Evolutionary conservation across 169 alveolate genomes (phyloP), one percentile per base, ranked within the genome.

Genomic region (Prorocentrum cordatum): DNA sequence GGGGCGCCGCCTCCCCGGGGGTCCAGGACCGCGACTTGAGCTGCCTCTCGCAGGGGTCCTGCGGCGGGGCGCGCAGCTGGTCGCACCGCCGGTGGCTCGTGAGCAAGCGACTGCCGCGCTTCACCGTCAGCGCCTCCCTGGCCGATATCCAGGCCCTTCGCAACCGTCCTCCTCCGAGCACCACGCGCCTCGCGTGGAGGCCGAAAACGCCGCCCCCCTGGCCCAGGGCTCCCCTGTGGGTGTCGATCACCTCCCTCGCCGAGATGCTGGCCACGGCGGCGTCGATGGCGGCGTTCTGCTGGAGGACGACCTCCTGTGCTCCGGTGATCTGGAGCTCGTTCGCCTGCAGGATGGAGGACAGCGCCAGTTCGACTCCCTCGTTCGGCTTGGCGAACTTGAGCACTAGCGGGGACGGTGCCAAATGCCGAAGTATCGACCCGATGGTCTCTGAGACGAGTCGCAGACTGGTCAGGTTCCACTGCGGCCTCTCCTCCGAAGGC

Each of bases 41-140:
- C n/a, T n/a, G n/a, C n/a, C n/a, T n/a, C n/a, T n/a, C n/a, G n/a
- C n/a, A n/a, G n/a, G 72, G 24, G 6, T 35, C 45, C 3, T 18
- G 42, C 72, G 31, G 39, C 29, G 72, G 10, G 38, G 72, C 71
- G 33, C 75, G 88, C 31, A 58, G 61, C 73, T 77, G 88, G 32
- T 77, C 88, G 31, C 88, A 77, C 26, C 88, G 88, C 32, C 88
- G 88, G 45, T 58, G 75, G 88, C 75, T 77, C 61, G 88, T 72
- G 73, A 54, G 88, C n/a, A 77, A 73, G 27, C 88, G 88, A 62
- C 88, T 75, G 33, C 86, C 88, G 2, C 75, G 88, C 64, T 77
- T 77, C 35, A 77, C n/a, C 39, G 59, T 73, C 54, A 77, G 45
- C 45, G 27, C 88, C 88, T 77, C 73, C 62, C 59, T 73, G 7